Evolutionary conservation across 768 basidiomycete genomes (phyloP).

Genomic region (Galerina marginata): DNA sequence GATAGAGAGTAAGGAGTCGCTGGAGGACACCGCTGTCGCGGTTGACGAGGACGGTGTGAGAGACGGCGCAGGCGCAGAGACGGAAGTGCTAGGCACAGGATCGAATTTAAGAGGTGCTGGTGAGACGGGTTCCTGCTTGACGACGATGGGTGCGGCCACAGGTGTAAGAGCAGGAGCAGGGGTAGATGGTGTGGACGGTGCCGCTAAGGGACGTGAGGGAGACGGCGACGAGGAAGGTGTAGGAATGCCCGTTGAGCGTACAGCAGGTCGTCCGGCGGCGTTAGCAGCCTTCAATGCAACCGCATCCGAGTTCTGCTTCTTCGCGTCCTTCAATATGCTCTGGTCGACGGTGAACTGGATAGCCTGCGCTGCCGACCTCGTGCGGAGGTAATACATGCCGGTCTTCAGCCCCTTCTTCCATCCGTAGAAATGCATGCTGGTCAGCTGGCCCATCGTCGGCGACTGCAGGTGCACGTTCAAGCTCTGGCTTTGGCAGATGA

Average conservation of each 20-base stretch:
- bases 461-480: constrained; percentile 92
- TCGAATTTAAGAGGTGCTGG: constrained; percentile 22
- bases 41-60: constrained; percentile 14
- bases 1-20: constrained; percentile 29
- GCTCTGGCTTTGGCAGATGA: constrained; percentile 95
- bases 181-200: constrained; percentile 19
- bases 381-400: constrained; percentile 97
- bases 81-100: constrained; percentile 12
- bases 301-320: constrained; percentile 47
- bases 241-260: constrained; percentile 31
- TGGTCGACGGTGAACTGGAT: constrained; percentile 98
- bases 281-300: constrained; percentile 29
- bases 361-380: constrained; percentile 92
- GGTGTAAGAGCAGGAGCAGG: constrained; percentile 18
- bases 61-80: background rate
- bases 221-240: constrained; percentile 38
- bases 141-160: constrained; percentile 3
- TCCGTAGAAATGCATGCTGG: constrained; percentile 98
- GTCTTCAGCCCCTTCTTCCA: constrained; percentile 99
- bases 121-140: constrained; percentile 34
- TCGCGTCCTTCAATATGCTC: constrained; percentile 69
- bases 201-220: constrained; percentile 25
- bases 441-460: constrained; percentile 90
- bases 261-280: constrained; percentile 13
- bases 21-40: constrained; percentile 25